Conservation (phyloP, 257 asterid species). For the Solanum sejunctum region DNA sequence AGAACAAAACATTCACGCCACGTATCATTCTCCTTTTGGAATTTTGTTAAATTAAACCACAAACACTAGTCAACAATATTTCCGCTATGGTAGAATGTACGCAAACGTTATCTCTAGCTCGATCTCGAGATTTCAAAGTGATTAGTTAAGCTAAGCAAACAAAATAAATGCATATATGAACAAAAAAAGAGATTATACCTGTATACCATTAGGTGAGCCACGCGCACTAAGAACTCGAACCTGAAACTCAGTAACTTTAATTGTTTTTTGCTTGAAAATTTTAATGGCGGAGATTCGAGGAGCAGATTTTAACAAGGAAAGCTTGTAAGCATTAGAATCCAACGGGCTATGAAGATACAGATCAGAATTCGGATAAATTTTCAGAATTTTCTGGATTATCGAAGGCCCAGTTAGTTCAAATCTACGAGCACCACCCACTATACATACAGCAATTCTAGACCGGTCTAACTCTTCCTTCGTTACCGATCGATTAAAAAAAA, state of each 20-base stretch:
- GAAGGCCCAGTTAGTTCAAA: constrained; percentile 97
- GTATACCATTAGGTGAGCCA: constrained; percentile 87
- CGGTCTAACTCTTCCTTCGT: constrained; percentile 9
- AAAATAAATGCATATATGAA: not conserved
- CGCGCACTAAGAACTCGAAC: constrained; percentile 61
- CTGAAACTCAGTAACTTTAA: constrained; percentile 47
- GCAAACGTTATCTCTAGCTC: not conserved
- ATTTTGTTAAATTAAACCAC: not conserved
- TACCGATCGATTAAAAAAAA: not conserved
- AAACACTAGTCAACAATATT: not conserved
- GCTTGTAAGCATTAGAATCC: constrained; percentile 61
- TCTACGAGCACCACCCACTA: constrained; percentile 97
- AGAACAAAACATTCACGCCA: not conserved
- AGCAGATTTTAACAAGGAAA: constrained; percentile 45
- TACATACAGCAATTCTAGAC: constrained; percentile 77
- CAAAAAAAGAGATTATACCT: constrained; percentile 28
- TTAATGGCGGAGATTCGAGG: constrained; percentile 65
- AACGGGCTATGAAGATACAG: constrained; percentile 70
- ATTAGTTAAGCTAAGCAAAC: not conserved
- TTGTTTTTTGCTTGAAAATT: constrained; percentile 42
- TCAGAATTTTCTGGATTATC: constrained; percentile 49
- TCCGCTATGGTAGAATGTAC: rapidly evolving
- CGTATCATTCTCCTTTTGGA: not conserved
- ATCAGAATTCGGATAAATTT: constrained; percentile 54
- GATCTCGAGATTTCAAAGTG: not conserved